phyloP scores from a whole-genome alignment of 331 rosid species.

The Cydonia oblonga region DNA sequence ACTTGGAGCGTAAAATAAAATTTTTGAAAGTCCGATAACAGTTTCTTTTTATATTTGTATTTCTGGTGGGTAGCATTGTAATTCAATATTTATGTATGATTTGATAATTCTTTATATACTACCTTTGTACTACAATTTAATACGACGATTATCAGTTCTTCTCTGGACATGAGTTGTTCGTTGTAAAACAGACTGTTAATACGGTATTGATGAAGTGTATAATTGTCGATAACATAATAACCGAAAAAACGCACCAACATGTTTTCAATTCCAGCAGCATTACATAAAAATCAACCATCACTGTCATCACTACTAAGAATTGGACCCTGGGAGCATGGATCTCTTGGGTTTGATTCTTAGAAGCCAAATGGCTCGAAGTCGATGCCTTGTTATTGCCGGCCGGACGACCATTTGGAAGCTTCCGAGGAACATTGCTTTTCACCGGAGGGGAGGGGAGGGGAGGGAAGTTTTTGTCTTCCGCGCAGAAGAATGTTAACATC shows the following conservation, averaged over 20 bases:
- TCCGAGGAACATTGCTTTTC: not conserved
- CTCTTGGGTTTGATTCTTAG: not conserved
- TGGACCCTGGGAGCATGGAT: not conserved
- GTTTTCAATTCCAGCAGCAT: not conserved
- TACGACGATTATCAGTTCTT: not conserved
- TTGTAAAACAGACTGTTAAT: not conserved
- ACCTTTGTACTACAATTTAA: no score
- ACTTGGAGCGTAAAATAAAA: no score
- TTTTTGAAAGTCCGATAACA: no score
- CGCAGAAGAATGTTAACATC: not conserved
- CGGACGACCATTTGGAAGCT: not conserved
- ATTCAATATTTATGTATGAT: not conserved
- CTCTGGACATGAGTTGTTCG: not conserved
- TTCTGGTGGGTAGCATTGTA: no score
- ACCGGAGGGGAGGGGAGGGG: no score
- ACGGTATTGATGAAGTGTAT: not conserved
- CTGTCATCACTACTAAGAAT: not conserved
- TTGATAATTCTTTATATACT: not conserved
- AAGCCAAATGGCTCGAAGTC: no score
- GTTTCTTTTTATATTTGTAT: no score
- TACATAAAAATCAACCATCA: not conserved
- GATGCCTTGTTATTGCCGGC: no score
- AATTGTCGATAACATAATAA: not conserved
- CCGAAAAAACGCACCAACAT: not conserved
- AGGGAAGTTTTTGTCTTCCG: not conserved